phyloP scores from a whole-genome alignment of 331 rosid species.

The Quercus tomentella region DNA sequence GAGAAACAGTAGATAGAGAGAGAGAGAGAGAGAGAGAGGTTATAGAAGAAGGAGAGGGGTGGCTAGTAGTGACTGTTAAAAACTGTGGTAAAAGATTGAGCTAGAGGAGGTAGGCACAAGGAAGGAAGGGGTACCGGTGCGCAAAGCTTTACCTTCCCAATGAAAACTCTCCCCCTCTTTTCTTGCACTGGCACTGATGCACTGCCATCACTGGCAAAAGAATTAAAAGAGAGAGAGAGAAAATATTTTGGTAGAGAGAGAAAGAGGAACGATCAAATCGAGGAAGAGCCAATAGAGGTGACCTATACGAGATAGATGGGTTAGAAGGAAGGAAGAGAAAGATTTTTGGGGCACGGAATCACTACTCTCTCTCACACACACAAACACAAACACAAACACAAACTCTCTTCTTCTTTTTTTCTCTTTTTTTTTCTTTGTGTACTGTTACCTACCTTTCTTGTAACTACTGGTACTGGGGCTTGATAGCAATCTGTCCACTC shows the following conservation, averaged over 20 bases:
- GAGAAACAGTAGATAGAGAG: too few relatives aligned
- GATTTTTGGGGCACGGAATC: constrained; percentile 50
- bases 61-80: neutral
- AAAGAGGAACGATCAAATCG: constrained; percentile 67
- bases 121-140: neutral
- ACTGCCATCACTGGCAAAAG: constrained; percentile 65
- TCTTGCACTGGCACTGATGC: constrained; percentile 65
- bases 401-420: too few relatives aligned
- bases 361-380: neutral
- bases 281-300: constrained; percentile 50
- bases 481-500: constrained; percentile 58
- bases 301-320: constrained; percentile 22
- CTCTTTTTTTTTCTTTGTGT: neutral
- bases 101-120: neutral
- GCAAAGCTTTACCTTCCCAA: constrained; percentile 85
- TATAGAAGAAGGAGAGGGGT: neutral
- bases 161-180: constrained; percentile 68
- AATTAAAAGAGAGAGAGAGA: constrained; percentile 19
- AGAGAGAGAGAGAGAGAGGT: constrained; percentile 5
- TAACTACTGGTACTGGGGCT: constrained; percentile 16
- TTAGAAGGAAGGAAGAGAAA: neutral
- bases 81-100: neutral
- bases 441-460: constrained; percentile 14
- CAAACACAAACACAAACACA: too few relatives aligned
- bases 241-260: neutral